These are phyloP conservation scores for Phytopythium ostracodes DNA, from an alignment of 352 stramenopile genomes.

Conservation along the genomic window DNA sequence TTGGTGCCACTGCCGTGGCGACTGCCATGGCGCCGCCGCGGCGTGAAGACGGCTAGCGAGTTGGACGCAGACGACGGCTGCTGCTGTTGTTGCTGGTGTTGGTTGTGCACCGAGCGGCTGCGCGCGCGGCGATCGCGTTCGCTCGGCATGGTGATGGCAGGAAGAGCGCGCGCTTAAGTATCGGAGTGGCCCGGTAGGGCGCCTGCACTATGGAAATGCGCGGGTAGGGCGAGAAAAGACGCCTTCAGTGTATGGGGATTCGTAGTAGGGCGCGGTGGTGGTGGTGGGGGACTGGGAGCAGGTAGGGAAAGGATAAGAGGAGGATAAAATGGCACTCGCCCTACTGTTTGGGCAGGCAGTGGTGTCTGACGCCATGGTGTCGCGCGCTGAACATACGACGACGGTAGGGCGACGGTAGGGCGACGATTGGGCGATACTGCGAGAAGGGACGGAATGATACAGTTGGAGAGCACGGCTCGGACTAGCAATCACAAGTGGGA, in stretches of 20 bases:
- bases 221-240: neutral
- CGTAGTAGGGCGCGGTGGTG: neutral
- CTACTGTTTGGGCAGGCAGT: too few species aligned
- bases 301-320: too few species aligned
- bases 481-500: neutral
- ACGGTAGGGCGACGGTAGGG: too few species aligned
- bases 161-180: neutral
- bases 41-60: constrained; percentile 6
- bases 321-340: too few species aligned
- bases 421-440: too few species aligned
- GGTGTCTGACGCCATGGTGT: too few species aligned
- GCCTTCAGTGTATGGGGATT: neutral
- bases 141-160: neutral
- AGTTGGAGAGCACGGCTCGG: neutral
- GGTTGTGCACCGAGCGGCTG: constrained; percentile 2
- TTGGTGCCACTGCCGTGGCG: neutral
- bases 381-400: too few species aligned
- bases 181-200: neutral
- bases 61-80: neutral
- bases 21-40: neutral
- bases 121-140: constrained; percentile 4
- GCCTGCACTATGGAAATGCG: neutral
- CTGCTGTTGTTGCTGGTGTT: too few species aligned
- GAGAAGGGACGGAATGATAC: neutral
- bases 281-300: too few species aligned